Evolutionary conservation across 148 eudicot species (phyloP), one percentile per base, ranked within the genome.

Genomic region (Cornus florida): DNA sequence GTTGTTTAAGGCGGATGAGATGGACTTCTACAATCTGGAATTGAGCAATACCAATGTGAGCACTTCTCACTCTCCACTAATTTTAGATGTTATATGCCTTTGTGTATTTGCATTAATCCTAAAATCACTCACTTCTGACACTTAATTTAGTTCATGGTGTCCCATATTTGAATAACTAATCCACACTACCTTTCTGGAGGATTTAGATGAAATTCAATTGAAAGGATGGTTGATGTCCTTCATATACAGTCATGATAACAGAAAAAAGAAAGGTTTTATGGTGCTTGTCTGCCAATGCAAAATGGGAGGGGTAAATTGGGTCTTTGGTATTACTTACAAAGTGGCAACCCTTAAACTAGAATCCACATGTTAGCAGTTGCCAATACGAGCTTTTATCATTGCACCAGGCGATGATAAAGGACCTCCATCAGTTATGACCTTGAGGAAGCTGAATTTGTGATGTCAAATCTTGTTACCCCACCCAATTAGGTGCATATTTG

Each of bases 21-120:
- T 95, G 95, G 93, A 95, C 73, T 95, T 95, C 83, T 93, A 95
- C 88, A 95, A 95, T 83, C 85, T 95, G 59, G 99, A 95, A 66
- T 85, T 95, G 75, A 95, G 91, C 86, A 73, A 95, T 75, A 95
- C 97, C 38, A 89, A 95, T 88, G 99, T 95, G 78, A 93, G 95
- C 67, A 65, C 57, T 74, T 79, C 39, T 68, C 72, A 70, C 53
- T 38, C 7, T 23, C 41, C 69, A 65, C 28, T 32, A 17, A 46
- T 65, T 65, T 24, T 31, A 24, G 32, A 31, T 23, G 32, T 24
- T 43, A 19, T 8, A 31, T 23, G 59, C 73, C 24, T 16, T 33
- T n/a, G 12, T 22, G 11, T 23, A 16, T 71, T 24, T 62, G 74
- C 56, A 59, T 62, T 11, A 5, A 13, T 67, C 5, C 16, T 23